A percentile compares a stretch with the other conserved stretches of the same genome.
Evolutionary conservation across 441 rosid species (phyloP).

Genomic region (Theobroma grandiflorum): DNA sequence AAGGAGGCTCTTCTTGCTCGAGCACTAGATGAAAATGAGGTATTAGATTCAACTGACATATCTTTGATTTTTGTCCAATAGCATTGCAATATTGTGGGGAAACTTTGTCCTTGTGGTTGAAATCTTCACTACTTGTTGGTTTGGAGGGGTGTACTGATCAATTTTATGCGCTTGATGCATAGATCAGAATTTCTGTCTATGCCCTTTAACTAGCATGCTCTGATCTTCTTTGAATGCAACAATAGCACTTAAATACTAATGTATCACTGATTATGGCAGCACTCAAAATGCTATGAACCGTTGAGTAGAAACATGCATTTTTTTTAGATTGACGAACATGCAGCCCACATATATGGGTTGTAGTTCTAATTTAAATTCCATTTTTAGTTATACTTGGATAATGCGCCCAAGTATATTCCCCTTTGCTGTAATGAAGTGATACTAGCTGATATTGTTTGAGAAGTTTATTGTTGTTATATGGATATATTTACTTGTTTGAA

Average conservation of each 20-base stretch:
- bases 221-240: conserved; percentile 8
- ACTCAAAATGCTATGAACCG: not conserved
- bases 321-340: not conserved
- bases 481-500: conserved; percentile 1
- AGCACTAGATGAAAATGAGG: conserved; percentile 92
- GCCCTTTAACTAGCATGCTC: not conserved
- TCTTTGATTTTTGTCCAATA: not conserved
- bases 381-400: not conserved
- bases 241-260: not conserved
- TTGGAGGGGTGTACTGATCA: not conserved
- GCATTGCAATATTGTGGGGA: not conserved
- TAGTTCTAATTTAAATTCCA: not conserved
- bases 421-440: conserved; percentile 8
- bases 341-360: not conserved
- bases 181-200: not conserved
- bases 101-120: conserved; percentile 3
- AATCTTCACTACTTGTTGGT: not conserved
- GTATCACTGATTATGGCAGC: not conserved
- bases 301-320: not conserved
- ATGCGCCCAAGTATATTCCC: not conserved
- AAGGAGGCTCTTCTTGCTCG: conserved; percentile 93
- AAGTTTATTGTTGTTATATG: not conserved
- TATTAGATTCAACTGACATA: conserved; percentile 31
- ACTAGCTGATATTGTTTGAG: not conserved
- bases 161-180: not conserved